These are phyloP conservation scores for Colletotrichum tabaci DNA, from an alignment of 2,329 filamentous ascomycete species.

Conservation along the genomic window DNA sequence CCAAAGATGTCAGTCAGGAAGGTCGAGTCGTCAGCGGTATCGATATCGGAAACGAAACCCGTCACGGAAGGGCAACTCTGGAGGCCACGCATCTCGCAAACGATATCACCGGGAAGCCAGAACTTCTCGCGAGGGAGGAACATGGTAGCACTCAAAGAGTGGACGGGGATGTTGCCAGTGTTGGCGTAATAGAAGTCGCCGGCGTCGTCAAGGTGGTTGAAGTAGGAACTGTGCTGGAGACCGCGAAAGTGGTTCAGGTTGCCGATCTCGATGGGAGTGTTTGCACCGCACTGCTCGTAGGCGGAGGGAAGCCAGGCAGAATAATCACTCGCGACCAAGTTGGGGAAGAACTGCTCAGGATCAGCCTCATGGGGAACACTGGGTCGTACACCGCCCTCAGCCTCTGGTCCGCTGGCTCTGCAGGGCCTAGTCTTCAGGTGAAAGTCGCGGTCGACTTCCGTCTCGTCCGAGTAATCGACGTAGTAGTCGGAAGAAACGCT, in stretches of 20 bases:
- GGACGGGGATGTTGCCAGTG: constrained; percentile 64
- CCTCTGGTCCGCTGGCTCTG: constrained; percentile 14
- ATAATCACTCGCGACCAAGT: constrained; percentile 47
- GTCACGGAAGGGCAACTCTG: constrained; percentile 25
- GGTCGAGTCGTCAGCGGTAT: background rate
- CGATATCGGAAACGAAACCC: background rate
- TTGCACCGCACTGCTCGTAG: constrained; percentile 66
- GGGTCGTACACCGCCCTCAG: constrained; percentile 45
- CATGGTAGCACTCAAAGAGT: constrained; percentile 69
- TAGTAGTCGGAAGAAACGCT: constrained; percentile 35
- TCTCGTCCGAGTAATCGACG: background rate
- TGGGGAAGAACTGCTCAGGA: constrained; percentile 20
- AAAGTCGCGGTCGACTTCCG: background rate
- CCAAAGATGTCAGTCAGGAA: constrained; percentile 25
- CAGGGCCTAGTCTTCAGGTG: background rate
- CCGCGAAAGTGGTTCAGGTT: constrained; percentile 66
- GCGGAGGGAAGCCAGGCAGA: constrained; percentile 54
- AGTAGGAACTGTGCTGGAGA: constrained; percentile 62
- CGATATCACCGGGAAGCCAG: constrained; percentile 50
- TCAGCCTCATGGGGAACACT: constrained; percentile 26
- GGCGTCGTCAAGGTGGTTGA: constrained; percentile 63
- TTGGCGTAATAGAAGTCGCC: constrained; percentile 65
- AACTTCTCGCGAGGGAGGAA: constrained; percentile 66
- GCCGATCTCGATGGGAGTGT: constrained; percentile 70
- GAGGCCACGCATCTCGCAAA: constrained; percentile 47